Percentiles rank a stretch among this genome's conserved stretches.
Evolutionary conservation across 2,329 filamentous ascomycete species (phyloP).

Genomic region (Fusarium setosum): DNA sequence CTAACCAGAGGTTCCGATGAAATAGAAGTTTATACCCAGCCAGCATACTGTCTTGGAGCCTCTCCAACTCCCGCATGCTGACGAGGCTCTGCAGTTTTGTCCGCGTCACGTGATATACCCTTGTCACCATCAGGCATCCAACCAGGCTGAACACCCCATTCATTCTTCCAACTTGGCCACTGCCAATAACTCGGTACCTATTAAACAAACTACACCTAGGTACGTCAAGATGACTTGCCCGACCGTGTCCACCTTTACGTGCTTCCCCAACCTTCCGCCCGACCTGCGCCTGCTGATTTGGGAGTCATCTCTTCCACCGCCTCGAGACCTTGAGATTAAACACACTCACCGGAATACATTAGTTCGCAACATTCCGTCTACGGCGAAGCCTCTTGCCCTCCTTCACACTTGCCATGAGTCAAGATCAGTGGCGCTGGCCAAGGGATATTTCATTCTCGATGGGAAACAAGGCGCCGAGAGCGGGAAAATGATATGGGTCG

Average conservation of each 20-base stretch:
- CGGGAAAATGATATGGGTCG: neutral
- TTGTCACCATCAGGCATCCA: too few relatives aligned
- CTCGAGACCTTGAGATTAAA: neutral
- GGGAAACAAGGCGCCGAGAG: neutral
- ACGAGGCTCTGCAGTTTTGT: too few relatives aligned
- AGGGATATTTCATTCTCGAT: neutral
- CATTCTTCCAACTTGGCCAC: too few relatives aligned
- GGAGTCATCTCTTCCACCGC: neutral
- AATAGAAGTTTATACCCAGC: too few relatives aligned
- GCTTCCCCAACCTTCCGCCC: neutral
- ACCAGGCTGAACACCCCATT: too few relatives aligned
- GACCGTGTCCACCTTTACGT: neutral
- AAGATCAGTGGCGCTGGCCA: neutral
- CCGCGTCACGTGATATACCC: too few relatives aligned
- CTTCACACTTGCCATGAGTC: neutral
- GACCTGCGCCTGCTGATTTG: constrained; percentile 15
- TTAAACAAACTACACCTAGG: too few relatives aligned
- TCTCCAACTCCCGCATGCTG: too few relatives aligned
- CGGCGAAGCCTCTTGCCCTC: neutral
- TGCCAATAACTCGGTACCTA: too few relatives aligned
- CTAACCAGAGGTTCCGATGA: too few relatives aligned
- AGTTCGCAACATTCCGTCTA: neutral
- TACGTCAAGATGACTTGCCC: neutral
- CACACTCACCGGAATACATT: neutral
- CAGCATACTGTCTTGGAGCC: too few relatives aligned